A percentile compares a stretch with the other conserved stretches of the same genome.
phyloP scores from a whole-genome alignment of 768 basidiomycete species.

The Tulasnella sp. region DNA sequence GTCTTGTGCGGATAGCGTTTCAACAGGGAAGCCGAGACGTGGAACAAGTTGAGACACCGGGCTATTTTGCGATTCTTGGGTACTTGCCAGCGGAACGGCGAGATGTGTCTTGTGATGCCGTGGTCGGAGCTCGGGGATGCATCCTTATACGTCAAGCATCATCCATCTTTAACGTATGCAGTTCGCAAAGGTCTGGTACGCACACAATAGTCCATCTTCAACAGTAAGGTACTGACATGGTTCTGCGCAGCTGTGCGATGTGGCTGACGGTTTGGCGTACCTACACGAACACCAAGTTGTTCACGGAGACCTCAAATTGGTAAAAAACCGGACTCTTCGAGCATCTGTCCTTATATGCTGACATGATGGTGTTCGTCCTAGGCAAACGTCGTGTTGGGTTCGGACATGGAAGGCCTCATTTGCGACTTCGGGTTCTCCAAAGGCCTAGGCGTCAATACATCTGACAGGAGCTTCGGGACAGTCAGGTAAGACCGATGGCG shows the following conservation, averaged over 20 bases:
- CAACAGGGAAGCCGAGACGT: constrained; percentile 10
- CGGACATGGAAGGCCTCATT: neutral
- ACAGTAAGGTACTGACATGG: neutral
- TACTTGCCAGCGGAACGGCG: neutral
- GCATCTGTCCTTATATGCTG: neutral
- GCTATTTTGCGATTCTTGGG: constrained; percentile 5
- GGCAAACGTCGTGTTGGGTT: constrained; percentile 3
- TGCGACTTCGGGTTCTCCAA: constrained; percentile 12
- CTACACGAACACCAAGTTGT: constrained; percentile 12
- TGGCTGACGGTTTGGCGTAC: constrained; percentile 16
- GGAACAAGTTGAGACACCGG: constrained; percentile 3
- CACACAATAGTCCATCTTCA: neutral
- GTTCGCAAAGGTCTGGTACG: neutral
- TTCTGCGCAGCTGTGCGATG: constrained; percentile 3
- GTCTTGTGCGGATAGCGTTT: neutral
- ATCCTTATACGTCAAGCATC: neutral
- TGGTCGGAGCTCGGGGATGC: constrained; percentile 1
- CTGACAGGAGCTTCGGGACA: constrained; percentile 1
- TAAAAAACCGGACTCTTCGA: neutral
- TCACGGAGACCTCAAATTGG: constrained; percentile 17
- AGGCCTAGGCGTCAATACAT: neutral
- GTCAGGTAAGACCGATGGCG: neutral
- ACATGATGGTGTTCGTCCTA: neutral
- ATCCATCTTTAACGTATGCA: neutral
- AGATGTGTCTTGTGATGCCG: neutral